Conservation (phyloP, 371 early-diverging fungal species). For the Apophysomyces elegans region DNA sequence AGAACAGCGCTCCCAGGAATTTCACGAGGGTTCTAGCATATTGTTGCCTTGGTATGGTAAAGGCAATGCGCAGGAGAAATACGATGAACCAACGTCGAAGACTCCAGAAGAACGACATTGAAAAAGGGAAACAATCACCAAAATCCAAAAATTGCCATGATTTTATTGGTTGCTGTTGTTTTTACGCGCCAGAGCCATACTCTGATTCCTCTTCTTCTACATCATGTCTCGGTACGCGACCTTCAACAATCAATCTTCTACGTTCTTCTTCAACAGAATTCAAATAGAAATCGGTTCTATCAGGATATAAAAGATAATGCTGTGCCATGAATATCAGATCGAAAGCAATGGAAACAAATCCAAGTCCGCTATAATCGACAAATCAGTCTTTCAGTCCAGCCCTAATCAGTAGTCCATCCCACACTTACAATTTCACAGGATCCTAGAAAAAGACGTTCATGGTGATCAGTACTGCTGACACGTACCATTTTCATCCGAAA, state of each 20-base stretch:
- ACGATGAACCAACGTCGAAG: conserved; percentile 25
- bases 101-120: conserved; percentile 17
- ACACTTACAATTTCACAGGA: conserved; percentile 57
- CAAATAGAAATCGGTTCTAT: conserved; percentile 45
- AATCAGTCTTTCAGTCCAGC: not conserved
- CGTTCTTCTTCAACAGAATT: conserved; percentile 49
- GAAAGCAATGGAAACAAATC: conserved; percentile 79
- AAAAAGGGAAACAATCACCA: not conserved
- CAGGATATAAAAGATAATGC: conserved; percentile 79
- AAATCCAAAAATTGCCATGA: not conserved
- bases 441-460: conserved; percentile 31
- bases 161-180: not conserved
- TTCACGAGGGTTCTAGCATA: conserved; percentile 14
- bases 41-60: conserved; percentile 11
- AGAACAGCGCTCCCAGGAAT: conserved; percentile 14
- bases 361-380: conserved; percentile 64
- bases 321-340: conserved; percentile 86
- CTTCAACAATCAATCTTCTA: conserved; percentile 42
- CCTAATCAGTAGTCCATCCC: not conserved
- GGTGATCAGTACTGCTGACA: not conserved
- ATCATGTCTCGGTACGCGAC: conserved; percentile 34
- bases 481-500: too few species aligned
- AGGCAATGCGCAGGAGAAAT: conserved; percentile 20
- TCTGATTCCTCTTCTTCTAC: conserved; percentile 9
- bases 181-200: conserved; percentile 10